A percentile compares a stretch with the other conserved stretches of the same genome.
Conservation (phyloP, 2,329 filamentous ascomycete genomes). For the Coleophoma eucalyptorum region DNA sequence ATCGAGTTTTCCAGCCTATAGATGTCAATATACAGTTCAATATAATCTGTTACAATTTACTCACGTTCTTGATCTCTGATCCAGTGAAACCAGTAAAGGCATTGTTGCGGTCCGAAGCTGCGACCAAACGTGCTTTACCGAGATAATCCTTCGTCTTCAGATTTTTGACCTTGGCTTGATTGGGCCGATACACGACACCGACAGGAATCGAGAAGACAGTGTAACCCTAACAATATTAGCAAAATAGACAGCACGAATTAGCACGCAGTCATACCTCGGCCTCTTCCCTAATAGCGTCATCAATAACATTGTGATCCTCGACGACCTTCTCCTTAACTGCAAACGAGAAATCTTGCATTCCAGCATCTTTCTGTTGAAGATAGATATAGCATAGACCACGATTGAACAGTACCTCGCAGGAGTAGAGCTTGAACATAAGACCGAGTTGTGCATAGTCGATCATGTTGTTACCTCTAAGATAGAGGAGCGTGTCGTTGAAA, state of each 20-base stretch:
- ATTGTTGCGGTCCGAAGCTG: slow-evolving; percentile 77
- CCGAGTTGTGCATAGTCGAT: slow-evolving; percentile 98
- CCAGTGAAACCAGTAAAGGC: slow-evolving; percentile 80
- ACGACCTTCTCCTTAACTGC: slow-evolving; percentile 96
- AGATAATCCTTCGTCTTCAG: slow-evolving; percentile 97
- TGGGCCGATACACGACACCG: slow-evolving; percentile 90
- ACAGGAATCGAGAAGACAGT: slow-evolving; percentile 98
- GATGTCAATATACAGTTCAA: slow-evolving; percentile 11
- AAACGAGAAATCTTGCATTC: slow-evolving; percentile 85
- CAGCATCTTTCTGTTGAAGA: slow-evolving; percentile 83
- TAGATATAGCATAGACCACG: slow-evolving; percentile 97
- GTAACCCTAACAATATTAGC: slow-evolving; percentile 64
- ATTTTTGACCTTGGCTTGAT: slow-evolving; percentile 97
- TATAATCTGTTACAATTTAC: slow-evolving; percentile 17
- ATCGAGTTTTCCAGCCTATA: slow-evolving; percentile 45
- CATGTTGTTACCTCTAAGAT: slow-evolving; percentile 91
- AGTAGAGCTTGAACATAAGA: slow-evolving; percentile 93
- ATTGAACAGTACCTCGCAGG: slow-evolving; percentile 97
- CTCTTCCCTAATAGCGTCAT: slow-evolving; percentile 90
- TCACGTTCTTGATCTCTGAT: slow-evolving; percentile 71
- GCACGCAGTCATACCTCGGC: slow-evolving; percentile 64
- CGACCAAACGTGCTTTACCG: slow-evolving; percentile 90
- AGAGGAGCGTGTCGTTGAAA: slow-evolving; percentile 96
- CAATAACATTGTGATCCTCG: slow-evolving; percentile 94
- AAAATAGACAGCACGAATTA: background rate